phyloP scores from a whole-genome alignment of 2,329 filamentous ascomycete genomes.

The Coniochaeta pulveracea region DNA sequence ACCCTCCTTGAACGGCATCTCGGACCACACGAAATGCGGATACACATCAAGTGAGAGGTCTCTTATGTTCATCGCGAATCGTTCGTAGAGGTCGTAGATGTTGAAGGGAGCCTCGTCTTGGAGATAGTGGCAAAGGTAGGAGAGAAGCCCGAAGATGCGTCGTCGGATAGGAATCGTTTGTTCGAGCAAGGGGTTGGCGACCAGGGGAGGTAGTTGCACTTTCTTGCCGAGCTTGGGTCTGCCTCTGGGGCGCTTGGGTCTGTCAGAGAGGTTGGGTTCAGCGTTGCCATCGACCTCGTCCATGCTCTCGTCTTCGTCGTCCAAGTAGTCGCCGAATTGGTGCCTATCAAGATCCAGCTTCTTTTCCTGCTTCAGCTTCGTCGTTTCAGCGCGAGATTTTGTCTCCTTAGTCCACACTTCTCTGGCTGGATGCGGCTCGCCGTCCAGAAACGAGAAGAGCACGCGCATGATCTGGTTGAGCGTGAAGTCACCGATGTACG shows the following conservation, averaged over 20 bases:
- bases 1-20: constrained; percentile 22
- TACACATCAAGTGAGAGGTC: constrained; percentile 48
- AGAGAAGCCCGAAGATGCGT: constrained; percentile 48
- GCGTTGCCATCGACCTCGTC: constrained; percentile 34
- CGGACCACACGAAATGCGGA: constrained; percentile 37
- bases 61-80: constrained; percentile 43
- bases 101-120: constrained; percentile 21
- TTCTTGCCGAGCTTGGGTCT: constrained; percentile 19
- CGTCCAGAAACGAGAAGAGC: constrained; percentile 49
- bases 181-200: constrained; percentile 19
- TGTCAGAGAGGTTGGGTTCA: constrained; percentile 30
- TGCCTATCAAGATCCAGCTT: constrained; percentile 47
- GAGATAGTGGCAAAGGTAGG: constrained; percentile 34
- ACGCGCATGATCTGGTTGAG: constrained; percentile 50
- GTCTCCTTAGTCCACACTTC: constrained; percentile 61
- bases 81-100: constrained; percentile 45
- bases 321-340: constrained; percentile 48
- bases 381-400: constrained; percentile 28
- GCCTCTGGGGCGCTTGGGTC: constrained; percentile 14
- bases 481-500: constrained; percentile 43
- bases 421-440: constrained; percentile 42
- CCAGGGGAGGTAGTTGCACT: constrained; percentile 9
- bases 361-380: constrained; percentile 36
- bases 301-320: constrained; percentile 36
- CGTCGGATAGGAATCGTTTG: constrained; percentile 52